Percentiles rank a stretch among this genome's conserved stretches.
Conservation (phyloP, 371 early-diverging fungal genomes). For the Capniomyces stellatus region DNA sequence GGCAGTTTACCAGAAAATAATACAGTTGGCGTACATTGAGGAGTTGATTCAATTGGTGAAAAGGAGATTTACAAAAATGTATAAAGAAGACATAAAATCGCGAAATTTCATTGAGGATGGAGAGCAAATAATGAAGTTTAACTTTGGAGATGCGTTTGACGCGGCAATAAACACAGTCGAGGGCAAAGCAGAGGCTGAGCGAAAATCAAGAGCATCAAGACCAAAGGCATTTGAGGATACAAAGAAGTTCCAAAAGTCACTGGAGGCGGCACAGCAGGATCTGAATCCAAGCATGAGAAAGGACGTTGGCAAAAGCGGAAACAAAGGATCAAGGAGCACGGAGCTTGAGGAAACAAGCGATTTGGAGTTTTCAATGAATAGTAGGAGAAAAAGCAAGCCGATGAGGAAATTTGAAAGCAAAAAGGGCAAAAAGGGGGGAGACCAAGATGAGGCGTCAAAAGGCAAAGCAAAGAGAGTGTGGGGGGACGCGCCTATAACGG, state of each 20-base stretch:
- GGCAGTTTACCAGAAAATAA: slow-evolving; percentile 80
- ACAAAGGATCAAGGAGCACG: background rate
- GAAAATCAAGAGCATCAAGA: slow-evolving; percentile 15
- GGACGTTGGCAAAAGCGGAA: slow-evolving; percentile 9
- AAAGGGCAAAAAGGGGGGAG: slow-evolving; percentile 1
- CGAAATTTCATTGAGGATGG: slow-evolving; percentile 8
- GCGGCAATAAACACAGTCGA: slow-evolving; percentile 24
- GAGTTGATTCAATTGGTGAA: slow-evolving; percentile 56
- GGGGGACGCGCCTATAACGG: slow-evolving; percentile 30
- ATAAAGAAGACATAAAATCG: background rate
- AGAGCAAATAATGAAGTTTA: slow-evolving; percentile 10
- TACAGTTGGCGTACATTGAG: slow-evolving; percentile 68
- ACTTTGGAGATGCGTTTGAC: slow-evolving; percentile 30
- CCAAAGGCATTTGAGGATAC: slow-evolving; percentile 74
- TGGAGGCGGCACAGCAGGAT: slow-evolving; percentile 41
- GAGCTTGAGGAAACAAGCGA: background rate
- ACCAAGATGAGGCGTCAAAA: slow-evolving; percentile 4
- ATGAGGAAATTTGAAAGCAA: slow-evolving; percentile 3
- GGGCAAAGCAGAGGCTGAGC: slow-evolving; percentile 6
- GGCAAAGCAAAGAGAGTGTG: slow-evolving; percentile 23
- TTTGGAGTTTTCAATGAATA: slow-evolving; percentile 8
- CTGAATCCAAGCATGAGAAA: slow-evolving; percentile 30
- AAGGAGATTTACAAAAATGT: slow-evolving; percentile 10
- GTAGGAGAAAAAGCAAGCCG: background rate
- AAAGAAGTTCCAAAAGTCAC: slow-evolving; percentile 51